phyloP scores from a whole-genome alignment of 352 stramenopile species.

The Phytopythium ostracodes region DNA sequence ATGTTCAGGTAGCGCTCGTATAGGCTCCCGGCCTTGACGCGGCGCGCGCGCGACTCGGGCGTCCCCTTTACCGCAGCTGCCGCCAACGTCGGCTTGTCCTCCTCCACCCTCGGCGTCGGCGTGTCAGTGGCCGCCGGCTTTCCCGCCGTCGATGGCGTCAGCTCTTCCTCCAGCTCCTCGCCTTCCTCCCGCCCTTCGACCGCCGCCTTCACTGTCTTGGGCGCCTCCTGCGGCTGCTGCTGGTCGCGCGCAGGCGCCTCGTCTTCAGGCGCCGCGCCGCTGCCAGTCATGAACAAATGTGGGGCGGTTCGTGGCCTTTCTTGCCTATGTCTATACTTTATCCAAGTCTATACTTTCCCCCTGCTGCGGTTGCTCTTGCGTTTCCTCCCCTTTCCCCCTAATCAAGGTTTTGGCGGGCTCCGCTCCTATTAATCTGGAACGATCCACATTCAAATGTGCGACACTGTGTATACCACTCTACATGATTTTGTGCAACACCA shows the following conservation, averaged over 20 bases:
- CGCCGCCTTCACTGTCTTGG: background rate
- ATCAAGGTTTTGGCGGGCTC: background rate
- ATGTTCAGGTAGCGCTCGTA: slow-evolving; percentile 57
- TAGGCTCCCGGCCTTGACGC: slow-evolving; percentile 15
- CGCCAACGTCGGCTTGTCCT: background rate
- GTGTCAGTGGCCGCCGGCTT: background rate
- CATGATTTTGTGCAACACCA: background rate
- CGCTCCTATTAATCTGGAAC: too few species aligned
- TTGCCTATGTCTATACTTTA: background rate
- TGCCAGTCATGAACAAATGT: background rate
- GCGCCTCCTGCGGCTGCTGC: background rate
- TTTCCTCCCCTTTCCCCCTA: background rate
- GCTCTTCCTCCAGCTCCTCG: background rate
- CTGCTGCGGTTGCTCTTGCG: background rate
- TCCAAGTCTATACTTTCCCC: background rate
- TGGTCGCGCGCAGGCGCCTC: background rate
- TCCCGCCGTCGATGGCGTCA: background rate
- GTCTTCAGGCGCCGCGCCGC: background rate
- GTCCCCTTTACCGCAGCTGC: background rate
- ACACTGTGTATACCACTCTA: background rate
- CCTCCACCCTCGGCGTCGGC: background rate
- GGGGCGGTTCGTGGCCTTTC: background rate
- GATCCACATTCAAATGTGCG: background rate
- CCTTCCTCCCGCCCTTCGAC: background rate
- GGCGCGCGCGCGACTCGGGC: slow-evolving; percentile 10